Conservation (phyloP, 192 early-diverging fungal genomes). For the Podila epicladia region DNA sequence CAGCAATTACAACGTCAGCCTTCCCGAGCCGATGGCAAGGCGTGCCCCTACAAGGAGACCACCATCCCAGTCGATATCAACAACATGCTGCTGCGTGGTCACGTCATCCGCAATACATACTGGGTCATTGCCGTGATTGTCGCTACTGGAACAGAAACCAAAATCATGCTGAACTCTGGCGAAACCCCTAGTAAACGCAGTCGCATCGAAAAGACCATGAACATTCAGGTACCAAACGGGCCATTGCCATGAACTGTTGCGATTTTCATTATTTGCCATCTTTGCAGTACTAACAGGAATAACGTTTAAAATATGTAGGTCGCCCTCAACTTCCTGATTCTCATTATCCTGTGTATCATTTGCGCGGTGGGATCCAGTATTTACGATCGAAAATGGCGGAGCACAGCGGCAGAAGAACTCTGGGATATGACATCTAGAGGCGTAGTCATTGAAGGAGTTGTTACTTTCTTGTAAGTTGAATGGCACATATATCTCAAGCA, state of each 20-base stretch:
- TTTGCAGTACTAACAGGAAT: not conserved
- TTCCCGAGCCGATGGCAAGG: not conserved
- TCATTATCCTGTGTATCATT: constrained; percentile 49
- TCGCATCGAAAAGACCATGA: constrained; percentile 87
- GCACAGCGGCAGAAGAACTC: constrained; percentile 11
- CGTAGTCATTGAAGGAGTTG: constrained; percentile 18
- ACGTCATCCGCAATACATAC: constrained; percentile 88
- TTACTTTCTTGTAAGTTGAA: constrained; percentile 54
- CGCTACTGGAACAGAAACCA: constrained; percentile 90
- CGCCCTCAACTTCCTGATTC: constrained; percentile 51
- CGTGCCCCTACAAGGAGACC: constrained; percentile 21
- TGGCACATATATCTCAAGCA: not conserved
- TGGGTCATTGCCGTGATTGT: constrained; percentile 88
- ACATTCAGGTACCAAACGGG: constrained; percentile 65
- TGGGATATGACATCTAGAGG: constrained; percentile 17
- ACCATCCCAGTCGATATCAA: constrained; percentile 80
- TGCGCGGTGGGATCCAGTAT: constrained; percentile 50
- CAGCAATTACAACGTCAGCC: constrained; percentile 38
- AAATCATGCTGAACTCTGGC: constrained; percentile 92
- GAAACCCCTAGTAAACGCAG: constrained; percentile 91
- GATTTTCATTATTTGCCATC: not conserved
- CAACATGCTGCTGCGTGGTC: constrained; percentile 88
- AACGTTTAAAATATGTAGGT: constrained; percentile 24
- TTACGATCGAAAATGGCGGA: constrained; percentile 14
- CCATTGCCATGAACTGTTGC: not conserved